Conservation (phyloP, 495 filamentous ascomycete genomes). For the Penicillium herquei region DNA sequence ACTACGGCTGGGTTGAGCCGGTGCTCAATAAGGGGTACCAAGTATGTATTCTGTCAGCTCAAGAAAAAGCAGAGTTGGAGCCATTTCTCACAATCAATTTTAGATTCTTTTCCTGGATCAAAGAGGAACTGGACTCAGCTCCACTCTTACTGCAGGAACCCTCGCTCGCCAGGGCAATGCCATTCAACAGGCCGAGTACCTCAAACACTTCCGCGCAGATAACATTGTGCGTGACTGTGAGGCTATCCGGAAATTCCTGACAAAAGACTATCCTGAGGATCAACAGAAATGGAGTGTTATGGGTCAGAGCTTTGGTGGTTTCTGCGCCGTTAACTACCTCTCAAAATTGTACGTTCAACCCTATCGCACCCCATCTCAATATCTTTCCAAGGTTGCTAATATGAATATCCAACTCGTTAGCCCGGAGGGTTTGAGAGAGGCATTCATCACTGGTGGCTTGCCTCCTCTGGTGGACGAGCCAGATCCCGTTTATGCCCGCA, state of each 20-base stretch:
- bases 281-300: conserved; percentile 80
- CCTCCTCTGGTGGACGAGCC: conserved; percentile 69
- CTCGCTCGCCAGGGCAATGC: conserved; percentile 63
- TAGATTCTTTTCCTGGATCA: conserved; percentile 84
- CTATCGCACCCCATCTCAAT: background rate
- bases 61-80: background rate
- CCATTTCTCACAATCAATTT: background rate
- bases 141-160: conserved; percentile 68
- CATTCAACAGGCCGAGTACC: conserved; percentile 69
- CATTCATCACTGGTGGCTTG: conserved; percentile 79
- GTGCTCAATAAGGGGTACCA: conserved; percentile 78
- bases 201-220: conserved; percentile 87
- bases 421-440: conserved; percentile 75
- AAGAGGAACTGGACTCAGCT: conserved; percentile 83
- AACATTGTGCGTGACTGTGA: conserved; percentile 87
- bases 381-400: background rate
- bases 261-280: conserved; percentile 62
- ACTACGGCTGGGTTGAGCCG: conserved; percentile 60
- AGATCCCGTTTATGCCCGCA: conserved; percentile 71
- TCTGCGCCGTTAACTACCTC: conserved; percentile 77
- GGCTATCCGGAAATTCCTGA: conserved; percentile 73
- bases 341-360: conserved; percentile 59
- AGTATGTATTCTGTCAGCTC: conserved; percentile 22
- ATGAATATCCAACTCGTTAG: conserved; percentile 20
- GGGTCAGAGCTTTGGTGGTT: conserved; percentile 92